These are phyloP conservation scores for Penicillium freii DNA, from an alignment of 2,329 filamentous ascomycete species.

Conservation along the genomic window DNA sequence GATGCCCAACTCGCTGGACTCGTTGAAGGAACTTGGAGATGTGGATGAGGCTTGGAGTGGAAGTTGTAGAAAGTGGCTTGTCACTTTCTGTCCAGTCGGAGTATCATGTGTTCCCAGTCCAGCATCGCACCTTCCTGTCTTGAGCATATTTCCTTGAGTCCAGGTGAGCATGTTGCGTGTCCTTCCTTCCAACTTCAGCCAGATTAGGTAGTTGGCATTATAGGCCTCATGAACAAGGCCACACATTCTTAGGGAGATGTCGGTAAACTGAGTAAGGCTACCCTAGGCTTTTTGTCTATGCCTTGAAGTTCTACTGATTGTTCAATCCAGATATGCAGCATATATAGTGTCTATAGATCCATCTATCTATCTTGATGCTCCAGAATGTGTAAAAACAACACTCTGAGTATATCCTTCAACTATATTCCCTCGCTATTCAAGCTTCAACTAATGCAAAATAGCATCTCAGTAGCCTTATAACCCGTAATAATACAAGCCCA, in stretches of 20 bases:
- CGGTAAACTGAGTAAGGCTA: slow-evolving; percentile 46
- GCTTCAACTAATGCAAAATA: not conserved
- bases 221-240: not conserved
- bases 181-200: not conserved
- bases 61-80: not conserved
- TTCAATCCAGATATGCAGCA: slow-evolving; percentile 30
- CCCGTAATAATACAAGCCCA: slow-evolving; percentile 1
- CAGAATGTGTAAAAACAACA: not conserved
- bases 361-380: not conserved
- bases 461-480: not conserved
- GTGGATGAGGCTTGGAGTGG: not conserved
- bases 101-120: not conserved
- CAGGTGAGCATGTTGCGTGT: not conserved
- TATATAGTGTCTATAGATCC: not conserved
- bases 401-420: not conserved
- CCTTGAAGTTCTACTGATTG: slow-evolving; percentile 2
- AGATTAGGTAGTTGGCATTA: too few relatives aligned
- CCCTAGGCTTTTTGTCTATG: slow-evolving; percentile 8
- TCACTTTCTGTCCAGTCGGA: not conserved
- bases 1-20: not conserved
- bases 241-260: slow-evolving; percentile 46
- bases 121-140: not conserved
- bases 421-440: not conserved
- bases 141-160: not conserved
- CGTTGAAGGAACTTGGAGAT: not conserved